Conservation (phyloP, 2,329 filamentous ascomycete species). For the Mollisia scopiformis region DNA sequence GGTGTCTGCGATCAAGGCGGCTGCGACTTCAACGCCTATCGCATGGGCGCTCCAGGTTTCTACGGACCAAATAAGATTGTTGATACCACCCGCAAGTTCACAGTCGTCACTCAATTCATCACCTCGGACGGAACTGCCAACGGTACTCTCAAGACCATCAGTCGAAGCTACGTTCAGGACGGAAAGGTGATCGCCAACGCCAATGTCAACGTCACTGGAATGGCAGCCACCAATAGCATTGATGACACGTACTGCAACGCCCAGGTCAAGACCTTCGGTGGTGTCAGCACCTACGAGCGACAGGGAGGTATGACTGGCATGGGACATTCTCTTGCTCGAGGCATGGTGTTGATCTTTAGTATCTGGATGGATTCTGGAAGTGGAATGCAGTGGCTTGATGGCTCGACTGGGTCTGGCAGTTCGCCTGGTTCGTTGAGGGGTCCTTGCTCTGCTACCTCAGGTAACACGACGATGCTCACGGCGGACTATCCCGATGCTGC, state of each 20-base stretch:
- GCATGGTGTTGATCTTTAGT: constrained; percentile 65
- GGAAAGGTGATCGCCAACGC: constrained; percentile 55
- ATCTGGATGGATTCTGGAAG: constrained; percentile 57
- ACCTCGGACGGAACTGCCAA: constrained; percentile 49
- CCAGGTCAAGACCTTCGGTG: constrained; percentile 55
- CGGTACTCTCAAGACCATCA: constrained; percentile 54
- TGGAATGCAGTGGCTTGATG: constrained; percentile 77
- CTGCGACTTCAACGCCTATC: constrained; percentile 63
- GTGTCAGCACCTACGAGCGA: constrained; percentile 51
- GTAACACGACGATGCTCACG: constrained; percentile 52
- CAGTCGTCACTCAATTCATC: constrained; percentile 62
- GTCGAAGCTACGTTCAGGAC: constrained; percentile 58
- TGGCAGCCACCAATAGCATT: constrained; percentile 52
- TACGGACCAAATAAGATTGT: constrained; percentile 55
- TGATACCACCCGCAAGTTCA: constrained; percentile 54
- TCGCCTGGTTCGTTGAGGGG: constrained; percentile 53
- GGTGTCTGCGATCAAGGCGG: constrained; percentile 60
- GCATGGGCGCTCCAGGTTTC: constrained; percentile 56
- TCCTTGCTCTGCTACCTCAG: constrained; percentile 52
- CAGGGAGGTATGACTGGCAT: constrained; percentile 59
- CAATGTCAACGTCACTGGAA: constrained; percentile 44
- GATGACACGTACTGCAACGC: constrained; percentile 57
- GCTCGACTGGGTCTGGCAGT: constrained; percentile 40
- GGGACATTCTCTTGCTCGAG: constrained; percentile 52
- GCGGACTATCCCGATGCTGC: constrained; percentile 45